Base-by-base conservation (phyloP, 257 asterid species). In the Solanum appendiculatum region DNA sequence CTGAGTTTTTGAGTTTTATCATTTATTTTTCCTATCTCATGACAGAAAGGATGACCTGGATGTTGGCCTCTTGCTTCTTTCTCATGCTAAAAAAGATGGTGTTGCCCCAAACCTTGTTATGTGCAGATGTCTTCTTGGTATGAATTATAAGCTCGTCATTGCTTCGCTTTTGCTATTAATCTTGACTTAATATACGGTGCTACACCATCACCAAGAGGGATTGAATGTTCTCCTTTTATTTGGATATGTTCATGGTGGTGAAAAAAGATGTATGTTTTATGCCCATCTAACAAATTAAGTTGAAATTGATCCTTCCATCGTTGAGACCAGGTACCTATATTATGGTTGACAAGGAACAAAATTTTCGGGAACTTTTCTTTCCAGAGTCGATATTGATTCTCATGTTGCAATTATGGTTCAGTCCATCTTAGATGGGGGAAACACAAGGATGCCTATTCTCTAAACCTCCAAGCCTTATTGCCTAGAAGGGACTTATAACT, bases 51-150 rank as follows among this genome's bases (percentile, higher is more conserved):
- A 97, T 89, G 96, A 97, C 91, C 86, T 97, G 73, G 99, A 97
- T 83, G 89, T 92, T 87, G 99, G 99, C 87, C 94, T 92, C 88
- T 84, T 83, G 93, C 93, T 97, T 82, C 90, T 97, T 86, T 93
- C 98, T 87, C 92, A 97, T 93, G 96, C 99, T 82, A 97, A 95
- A 91, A 93, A 93, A 91, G 98, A 97, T 88, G 95, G 93, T 68
- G 96, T 94, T 88, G 85, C 94, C 88, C 95, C 94, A 85, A 97
- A 94, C 95, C 98, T 92, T 86, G 95, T 97, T 75, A 95, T 97
- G 95, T 94, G 97, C 89, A 94, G 99, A 74, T 95, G 99, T 91
- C 92, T 97, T 84, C 85, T 94, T 87, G 98, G 99, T 97, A 92
- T 88, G 94, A 89, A 86, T 84, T 86, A 72, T 33, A 63, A 54